Percentiles rank a stretch among this genome's conserved stretches.
phyloP scores from a whole-genome alignment of 495 filamentous ascomycete genomes.

The Echria macrotheca region DNA sequence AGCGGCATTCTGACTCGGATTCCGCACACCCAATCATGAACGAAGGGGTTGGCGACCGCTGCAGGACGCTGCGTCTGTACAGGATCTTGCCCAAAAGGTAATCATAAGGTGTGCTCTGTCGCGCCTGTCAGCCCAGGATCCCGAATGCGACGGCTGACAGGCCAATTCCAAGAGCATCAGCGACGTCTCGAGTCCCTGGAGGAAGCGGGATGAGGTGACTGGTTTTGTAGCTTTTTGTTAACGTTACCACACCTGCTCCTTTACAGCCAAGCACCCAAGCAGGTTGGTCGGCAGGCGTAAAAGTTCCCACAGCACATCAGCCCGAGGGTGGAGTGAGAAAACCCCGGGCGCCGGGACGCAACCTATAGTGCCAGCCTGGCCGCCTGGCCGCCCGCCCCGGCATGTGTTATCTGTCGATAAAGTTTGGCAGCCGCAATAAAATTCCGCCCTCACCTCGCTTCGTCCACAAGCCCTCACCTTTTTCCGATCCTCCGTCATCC shows the following conservation, averaged over 20 bases:
- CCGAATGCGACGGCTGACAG: background rate
- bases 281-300: background rate
- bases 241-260: no score
- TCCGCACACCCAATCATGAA: background rate
- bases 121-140: slow-evolving; percentile 3
- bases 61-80: no score
- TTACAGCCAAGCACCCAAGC: background rate
- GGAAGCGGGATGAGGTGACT: no score
- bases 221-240: no score
- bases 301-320: background rate
- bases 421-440: slow-evolving; percentile 11
- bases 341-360: slow-evolving; percentile 10
- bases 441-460: slow-evolving; percentile 10
- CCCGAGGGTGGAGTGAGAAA: slow-evolving; percentile 6
- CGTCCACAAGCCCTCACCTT: slow-evolving; percentile 4
- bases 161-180: no score
- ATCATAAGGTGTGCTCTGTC: background rate
- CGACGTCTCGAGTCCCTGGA: no score
- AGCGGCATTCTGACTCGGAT: background rate
- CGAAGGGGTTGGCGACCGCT: background rate
- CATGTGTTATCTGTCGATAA: slow-evolving; percentile 19
- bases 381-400: slow-evolving; percentile 6
- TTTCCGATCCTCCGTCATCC: background rate
- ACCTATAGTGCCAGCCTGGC: background rate
- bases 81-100: no score